Conservation (phyloP, 1,284 basidiomycete genomes). For the Cryptococcus sp. region DNA sequence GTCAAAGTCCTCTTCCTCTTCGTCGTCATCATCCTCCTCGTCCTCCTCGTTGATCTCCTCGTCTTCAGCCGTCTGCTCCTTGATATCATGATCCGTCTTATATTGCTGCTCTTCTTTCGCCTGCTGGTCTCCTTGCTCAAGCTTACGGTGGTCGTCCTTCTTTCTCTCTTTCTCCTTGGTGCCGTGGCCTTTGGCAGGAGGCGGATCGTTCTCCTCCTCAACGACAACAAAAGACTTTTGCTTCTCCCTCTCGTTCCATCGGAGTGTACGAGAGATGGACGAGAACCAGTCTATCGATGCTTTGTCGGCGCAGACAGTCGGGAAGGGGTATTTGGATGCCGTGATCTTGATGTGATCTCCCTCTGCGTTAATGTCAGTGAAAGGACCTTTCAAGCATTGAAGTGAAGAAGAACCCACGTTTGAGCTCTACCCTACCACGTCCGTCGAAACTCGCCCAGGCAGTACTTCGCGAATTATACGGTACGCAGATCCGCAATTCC, state of each 20-base stretch:
- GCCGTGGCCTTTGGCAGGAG: conserved; percentile 51
- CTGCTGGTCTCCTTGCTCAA: conserved; percentile 35
- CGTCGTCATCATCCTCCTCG: conserved; percentile 57
- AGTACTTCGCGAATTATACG: conserved; percentile 95
- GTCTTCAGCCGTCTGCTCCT: conserved; percentile 56
- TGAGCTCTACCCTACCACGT: conserved; percentile 90
- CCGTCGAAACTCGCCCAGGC: conserved; percentile 99
- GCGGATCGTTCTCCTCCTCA: conserved; percentile 67
- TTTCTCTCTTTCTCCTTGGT: conserved; percentile 11
- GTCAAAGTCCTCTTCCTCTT: conserved; percentile 78
- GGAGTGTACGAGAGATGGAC: conserved; percentile 89
- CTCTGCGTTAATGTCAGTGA: conserved; percentile 60
- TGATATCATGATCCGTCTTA: conserved; percentile 55
- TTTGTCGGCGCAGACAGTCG: conserved; percentile 95
- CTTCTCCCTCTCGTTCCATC: conserved; percentile 96
- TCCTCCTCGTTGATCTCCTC: conserved; percentile 61
- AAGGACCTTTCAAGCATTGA: not conserved
- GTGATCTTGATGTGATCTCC: conserved; percentile 99
- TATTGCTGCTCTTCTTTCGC: conserved; percentile 52
- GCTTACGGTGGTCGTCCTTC: conserved; percentile 41
- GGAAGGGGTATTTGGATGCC: conserved; percentile 97
- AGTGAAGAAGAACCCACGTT: conserved; percentile 65
- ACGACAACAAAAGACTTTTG: conserved; percentile 98
- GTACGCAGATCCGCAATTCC: conserved; percentile 97
- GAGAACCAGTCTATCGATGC: conserved; percentile 99